phyloP scores from a whole-genome alignment of 2,329 filamentous ascomycete genomes.

The Sporothrix euskadiensis region DNA sequence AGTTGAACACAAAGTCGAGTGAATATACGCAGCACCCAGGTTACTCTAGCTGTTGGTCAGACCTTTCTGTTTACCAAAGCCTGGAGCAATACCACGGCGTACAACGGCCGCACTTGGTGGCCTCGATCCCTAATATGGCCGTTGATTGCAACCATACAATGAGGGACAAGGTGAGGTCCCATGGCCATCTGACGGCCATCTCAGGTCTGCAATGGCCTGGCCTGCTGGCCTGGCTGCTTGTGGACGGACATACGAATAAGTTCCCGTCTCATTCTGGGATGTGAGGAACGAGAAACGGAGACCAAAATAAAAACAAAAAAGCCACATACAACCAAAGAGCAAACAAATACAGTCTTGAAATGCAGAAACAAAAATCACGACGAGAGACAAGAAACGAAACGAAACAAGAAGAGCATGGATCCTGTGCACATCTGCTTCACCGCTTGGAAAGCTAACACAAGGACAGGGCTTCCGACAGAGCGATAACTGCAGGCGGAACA shows the following conservation, averaged over 20 bases:
- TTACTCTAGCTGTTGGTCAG: neutral
- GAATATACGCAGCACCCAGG: neutral
- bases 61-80: neutral
- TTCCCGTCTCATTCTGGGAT: neutral
- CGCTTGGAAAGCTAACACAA: neutral
- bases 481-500: neutral
- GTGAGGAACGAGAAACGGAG: neutral
- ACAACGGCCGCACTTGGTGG: neutral
- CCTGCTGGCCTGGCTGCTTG: neutral
- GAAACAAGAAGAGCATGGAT: neutral
- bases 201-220: neutral
- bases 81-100: neutral
- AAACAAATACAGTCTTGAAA: neutral
- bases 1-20: neutral
- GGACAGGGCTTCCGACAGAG: neutral
- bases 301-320: neutral
- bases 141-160: neutral
- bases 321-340: no score
- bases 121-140: neutral
- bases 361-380: neutral
- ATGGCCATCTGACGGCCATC: neutral
- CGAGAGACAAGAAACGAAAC: neutral
- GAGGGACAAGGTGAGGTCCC: neutral
- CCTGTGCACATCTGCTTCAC: slow-evolving; percentile 6
- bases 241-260: neutral